Base-by-base conservation (phyloP, 2,329 filamentous ascomycete genomes). In the Pseudogymnoascus sp. region DNA sequence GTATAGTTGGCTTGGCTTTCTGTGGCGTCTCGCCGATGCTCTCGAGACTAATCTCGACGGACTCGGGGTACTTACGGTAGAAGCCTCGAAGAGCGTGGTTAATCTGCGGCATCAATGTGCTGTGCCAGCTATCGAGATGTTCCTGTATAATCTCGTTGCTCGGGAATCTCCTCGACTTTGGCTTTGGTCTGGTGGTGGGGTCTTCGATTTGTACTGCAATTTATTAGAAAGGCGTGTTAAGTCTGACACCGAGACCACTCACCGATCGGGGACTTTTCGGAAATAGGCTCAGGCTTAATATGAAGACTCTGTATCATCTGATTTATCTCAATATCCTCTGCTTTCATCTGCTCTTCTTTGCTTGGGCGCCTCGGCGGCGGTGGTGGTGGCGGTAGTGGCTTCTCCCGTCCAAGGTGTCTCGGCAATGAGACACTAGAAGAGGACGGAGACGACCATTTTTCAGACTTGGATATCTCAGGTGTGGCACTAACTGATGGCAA, bases 1-100 rank as follows among this genome's bases (percentile, higher is more conserved):
- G 79, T 0, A 92, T 88, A 0, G 90, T 93, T 0, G 90, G 89
- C 63, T 82, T 83, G 0, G 87, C 86, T 63, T 83, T 85, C 37
- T 85, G 80, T 5, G 85, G 81, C 2, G 85, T 86, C 62, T 89
- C 86, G 16, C 90, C 90, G 43, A 92, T 85, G 0, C 86, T 88
- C 66, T 91, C 86, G 1, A 93, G 83, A 8, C 88, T 89, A 43
- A 93, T 91, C 70, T 90, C 90, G 36, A 91, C 85, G 0, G 89
- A 90, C 73, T 93, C 90, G 0, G 86, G 83, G 61, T 90, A 83
- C 69, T 90, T 90, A 67, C 84, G 84, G 70, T 92, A 87, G 65
- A 90, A 90, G 61, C 85, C 82, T 21, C 86, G 84, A 14, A 92
- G 80, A 1, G 90, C 84, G 16, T 85, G 80, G 72, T 91, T 90